Evolutionary conservation across 768 basidiomycete species (phyloP).

Genomic region (Termitomyces sp.): DNA sequence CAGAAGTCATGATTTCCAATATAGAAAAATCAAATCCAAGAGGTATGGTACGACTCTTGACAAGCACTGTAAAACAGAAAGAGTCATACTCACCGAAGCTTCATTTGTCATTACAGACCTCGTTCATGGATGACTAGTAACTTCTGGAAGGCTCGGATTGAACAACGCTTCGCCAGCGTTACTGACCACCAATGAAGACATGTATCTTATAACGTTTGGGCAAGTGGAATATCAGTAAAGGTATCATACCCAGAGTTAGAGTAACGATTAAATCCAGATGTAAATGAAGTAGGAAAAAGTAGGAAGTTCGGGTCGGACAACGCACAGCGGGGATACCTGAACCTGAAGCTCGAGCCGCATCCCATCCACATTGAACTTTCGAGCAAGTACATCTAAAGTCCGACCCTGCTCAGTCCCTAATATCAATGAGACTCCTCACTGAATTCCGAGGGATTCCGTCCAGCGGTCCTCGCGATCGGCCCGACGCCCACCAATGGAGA

Average conservation of each 20-base stretch:
- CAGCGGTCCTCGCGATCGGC: conserved; percentile 19
- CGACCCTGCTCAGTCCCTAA: neutral
- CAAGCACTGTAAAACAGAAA: no score
- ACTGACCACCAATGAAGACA: neutral
- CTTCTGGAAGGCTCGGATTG: no score
- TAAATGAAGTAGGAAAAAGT: conserved; percentile 3
- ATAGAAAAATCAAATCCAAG: no score
- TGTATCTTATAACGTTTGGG: neutral
- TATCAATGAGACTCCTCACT: conserved; percentile 4
- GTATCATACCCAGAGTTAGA: conserved; percentile 7
- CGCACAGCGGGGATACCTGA: no score
- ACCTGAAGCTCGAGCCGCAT: neutral
- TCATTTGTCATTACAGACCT: no score
- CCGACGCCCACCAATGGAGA: conserved; percentile 3
- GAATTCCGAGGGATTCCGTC: conserved; percentile 14
- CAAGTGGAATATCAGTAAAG: neutral
- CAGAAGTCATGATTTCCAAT: no score
- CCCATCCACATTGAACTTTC: neutral
- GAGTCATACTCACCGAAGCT: no score
- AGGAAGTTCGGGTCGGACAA: no score
- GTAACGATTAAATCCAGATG: conserved; percentile 6
- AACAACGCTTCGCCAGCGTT: no score
- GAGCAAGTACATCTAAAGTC: neutral
- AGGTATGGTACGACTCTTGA: no score
- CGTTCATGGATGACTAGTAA: no score